Conservation (phyloP, 2,329 filamentous ascomycete species). For the Pseudocercospora musae region DNA sequence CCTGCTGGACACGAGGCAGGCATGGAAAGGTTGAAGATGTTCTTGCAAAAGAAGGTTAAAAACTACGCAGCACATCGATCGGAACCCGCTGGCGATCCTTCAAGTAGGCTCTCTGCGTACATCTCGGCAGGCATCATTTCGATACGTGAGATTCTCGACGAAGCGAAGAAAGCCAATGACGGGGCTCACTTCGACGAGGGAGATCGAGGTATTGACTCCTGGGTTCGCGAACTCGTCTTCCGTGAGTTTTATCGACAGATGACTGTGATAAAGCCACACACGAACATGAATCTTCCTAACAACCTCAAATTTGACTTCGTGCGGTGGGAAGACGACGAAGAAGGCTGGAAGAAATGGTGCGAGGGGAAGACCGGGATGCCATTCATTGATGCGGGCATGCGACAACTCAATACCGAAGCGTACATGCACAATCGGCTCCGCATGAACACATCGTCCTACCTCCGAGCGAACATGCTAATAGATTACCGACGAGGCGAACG, state of each 20-base stretch:
- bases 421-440: slow-evolving; percentile 54
- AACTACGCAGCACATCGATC: slow-evolving; percentile 43
- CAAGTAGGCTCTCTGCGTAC: slow-evolving; percentile 44
- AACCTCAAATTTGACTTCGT: slow-evolving; percentile 53
- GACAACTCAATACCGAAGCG: slow-evolving; percentile 47
- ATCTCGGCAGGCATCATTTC: slow-evolving; percentile 47
- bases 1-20: slow-evolving; percentile 45
- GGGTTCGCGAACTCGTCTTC: slow-evolving; percentile 53
- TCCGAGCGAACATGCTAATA: slow-evolving; percentile 49
- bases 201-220: slow-evolving; percentile 39
- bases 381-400: slow-evolving; percentile 52
- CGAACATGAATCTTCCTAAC: slow-evolving; percentile 49
- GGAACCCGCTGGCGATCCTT: slow-evolving; percentile 42
- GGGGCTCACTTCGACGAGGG: slow-evolving; percentile 44
- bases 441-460: slow-evolving; percentile 50
- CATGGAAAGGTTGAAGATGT: slow-evolving; percentile 40
- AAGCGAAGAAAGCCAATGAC: slow-evolving; percentile 42
- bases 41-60: slow-evolving; percentile 40
- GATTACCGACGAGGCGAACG: slow-evolving; percentile 51
- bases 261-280: slow-evolving; percentile 47
- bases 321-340: slow-evolving; percentile 50
- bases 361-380: slow-evolving; percentile 48
- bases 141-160: slow-evolving; percentile 45
- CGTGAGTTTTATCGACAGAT: slow-evolving; percentile 52
- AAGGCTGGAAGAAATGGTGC: slow-evolving; percentile 50